These are phyloP conservation scores for Xanthoconium stramineum DNA, from an alignment of 768 basidiomycete genomes.

Conservation along the genomic window DNA sequence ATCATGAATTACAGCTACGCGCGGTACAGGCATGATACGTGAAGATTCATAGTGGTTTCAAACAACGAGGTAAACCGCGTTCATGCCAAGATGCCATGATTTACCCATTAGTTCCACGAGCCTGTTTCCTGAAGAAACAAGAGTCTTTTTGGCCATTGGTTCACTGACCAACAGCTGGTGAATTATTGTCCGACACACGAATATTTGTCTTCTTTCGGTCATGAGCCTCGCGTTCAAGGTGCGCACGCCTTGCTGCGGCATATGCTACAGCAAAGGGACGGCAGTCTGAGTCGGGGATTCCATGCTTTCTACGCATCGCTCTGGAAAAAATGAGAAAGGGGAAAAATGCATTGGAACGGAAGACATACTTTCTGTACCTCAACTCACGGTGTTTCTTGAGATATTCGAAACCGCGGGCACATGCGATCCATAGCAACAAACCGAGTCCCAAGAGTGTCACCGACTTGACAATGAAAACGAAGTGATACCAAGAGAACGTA, in stretches of 20 bases:
- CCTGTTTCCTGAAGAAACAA: constrained; percentile 40
- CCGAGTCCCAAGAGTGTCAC: constrained; percentile 35
- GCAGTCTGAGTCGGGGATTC: constrained; percentile 80
- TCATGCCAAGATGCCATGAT: constrained; percentile 19
- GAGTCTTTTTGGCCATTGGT: constrained; percentile 34
- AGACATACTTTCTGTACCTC: constrained; percentile 59
- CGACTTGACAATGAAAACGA: constrained; percentile 37
- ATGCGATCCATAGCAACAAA: constrained; percentile 34
- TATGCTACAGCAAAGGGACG: constrained; percentile 88
- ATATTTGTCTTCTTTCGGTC: constrained; percentile 33
- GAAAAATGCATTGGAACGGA: neutral
- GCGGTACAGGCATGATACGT: constrained; percentile 14
- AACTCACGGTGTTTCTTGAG: constrained; percentile 60
- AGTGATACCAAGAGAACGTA: constrained; percentile 36
- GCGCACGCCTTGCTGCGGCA: constrained; percentile 59
- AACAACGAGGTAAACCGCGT: constrained; percentile 25
- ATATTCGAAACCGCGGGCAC: constrained; percentile 40
- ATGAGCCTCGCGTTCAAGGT: constrained; percentile 50
- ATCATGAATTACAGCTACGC: constrained; percentile 22
- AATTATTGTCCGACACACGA: constrained; percentile 24
- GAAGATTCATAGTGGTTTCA: constrained; percentile 24
- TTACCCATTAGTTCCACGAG: constrained; percentile 46
- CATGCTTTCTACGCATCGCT: constrained; percentile 70
- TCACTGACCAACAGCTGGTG: constrained; percentile 25
- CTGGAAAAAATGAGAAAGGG: constrained; percentile 36